A percentile compares a stretch with the other conserved stretches of the same genome.
Evolutionary conservation across 2,329 filamentous ascomycete species (phyloP).

Genomic region (Phialemoniopsis sp.): DNA sequence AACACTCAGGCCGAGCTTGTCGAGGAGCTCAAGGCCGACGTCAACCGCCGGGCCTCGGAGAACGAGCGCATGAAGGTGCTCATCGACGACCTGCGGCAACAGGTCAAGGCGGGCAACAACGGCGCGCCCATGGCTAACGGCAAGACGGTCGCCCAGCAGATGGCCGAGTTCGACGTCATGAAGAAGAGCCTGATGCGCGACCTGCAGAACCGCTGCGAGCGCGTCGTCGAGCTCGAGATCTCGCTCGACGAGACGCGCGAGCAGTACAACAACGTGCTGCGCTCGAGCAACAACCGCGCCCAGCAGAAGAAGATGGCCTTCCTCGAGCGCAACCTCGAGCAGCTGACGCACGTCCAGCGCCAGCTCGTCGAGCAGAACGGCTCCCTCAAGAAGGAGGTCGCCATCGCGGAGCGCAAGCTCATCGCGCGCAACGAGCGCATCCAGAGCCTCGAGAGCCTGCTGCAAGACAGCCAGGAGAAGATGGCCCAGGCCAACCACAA

Average conservation of each 20-base stretch:
- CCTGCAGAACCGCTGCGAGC: constrained; percentile 95
- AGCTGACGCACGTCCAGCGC: constrained; percentile 93
- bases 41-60: constrained; percentile 75
- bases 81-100: constrained; percentile 74
- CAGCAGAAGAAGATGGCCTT: constrained; percentile 99
- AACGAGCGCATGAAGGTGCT: constrained; percentile 76
- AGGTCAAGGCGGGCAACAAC: constrained; percentile 58
- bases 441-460: constrained; percentile 82
- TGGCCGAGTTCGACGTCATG: constrained; percentile 98
- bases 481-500: constrained; percentile 94
- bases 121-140: constrained; percentile 64
- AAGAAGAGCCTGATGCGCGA: constrained; percentile 99
- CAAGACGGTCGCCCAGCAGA: constrained; percentile 95
- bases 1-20: constrained; percentile 69
- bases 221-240: constrained; percentile 96
- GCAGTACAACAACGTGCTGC: constrained; percentile 98
- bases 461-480: constrained; percentile 98
- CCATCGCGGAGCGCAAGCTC: constrained; percentile 95
- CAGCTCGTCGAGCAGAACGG: constrained; percentile 98
- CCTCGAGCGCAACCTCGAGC: constrained; percentile 94
- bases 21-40: constrained; percentile 72
- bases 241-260: constrained; percentile 95
- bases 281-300: constrained; percentile 93
- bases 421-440: constrained; percentile 97
- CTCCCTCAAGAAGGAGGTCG: constrained; percentile 96